phyloP scores from a whole-genome alignment of 768 basidiomycete genomes.

The Cystobasidiopsis lactophilus region DNA sequence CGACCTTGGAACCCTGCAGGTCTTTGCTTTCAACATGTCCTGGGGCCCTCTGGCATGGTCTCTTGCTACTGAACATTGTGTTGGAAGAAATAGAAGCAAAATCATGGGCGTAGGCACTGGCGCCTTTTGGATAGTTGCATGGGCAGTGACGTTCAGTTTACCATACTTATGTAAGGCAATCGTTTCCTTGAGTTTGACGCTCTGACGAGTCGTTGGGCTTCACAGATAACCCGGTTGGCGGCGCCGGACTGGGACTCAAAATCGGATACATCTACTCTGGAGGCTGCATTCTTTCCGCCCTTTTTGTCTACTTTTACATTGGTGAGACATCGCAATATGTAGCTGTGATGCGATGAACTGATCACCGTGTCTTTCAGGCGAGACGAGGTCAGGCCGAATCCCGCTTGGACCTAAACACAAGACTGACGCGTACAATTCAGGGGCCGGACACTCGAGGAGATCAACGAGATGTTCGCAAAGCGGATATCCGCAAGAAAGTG shows the following conservation, averaged over 20 bases:
- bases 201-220: too few species aligned
- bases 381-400: too few species aligned
- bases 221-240: not conserved
- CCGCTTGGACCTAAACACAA: too few species aligned
- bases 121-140: slow-evolving; percentile 25
- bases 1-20: not conserved
- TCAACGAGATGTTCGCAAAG: slow-evolving; percentile 21
- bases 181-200: not conserved
- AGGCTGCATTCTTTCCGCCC: slow-evolving; percentile 15
- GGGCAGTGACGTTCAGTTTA: slow-evolving; percentile 13
- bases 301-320: slow-evolving; percentile 13
- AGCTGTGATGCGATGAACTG: too few species aligned
- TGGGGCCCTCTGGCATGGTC: slow-evolving; percentile 23
- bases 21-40: slow-evolving; percentile 25
- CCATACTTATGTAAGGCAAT: slow-evolving; percentile 18
- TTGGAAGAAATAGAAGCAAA: slow-evolving; percentile 18
- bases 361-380: too few species aligned
- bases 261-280: slow-evolving; percentile 22
- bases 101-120: slow-evolving; percentile 24
- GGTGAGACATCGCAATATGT: too few species aligned
- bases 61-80: slow-evolving; percentile 10
- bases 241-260: slow-evolving; percentile 15
- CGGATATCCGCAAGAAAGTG: slow-evolving; percentile 20
- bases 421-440: too few species aligned
- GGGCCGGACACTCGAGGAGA: slow-evolving; percentile 16